phyloP scores from a whole-genome alignment of 345 rosid genomes.

The Ailanthus altissimus region DNA sequence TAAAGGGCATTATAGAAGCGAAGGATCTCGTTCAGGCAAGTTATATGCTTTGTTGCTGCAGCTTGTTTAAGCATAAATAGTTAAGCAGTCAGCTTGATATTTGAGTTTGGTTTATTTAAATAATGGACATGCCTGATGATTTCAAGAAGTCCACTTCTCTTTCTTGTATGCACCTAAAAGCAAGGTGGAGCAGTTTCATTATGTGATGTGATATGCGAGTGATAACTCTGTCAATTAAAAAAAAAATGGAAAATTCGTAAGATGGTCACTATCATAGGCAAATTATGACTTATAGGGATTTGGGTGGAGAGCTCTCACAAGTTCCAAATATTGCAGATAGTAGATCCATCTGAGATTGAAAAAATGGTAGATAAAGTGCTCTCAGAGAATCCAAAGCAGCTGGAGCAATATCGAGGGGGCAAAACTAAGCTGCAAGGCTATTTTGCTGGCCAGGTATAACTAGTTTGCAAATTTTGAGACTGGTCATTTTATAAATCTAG shows the following conservation, averaged over 20 bases:
- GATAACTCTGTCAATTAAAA: not conserved
- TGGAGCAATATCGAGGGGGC: slow-evolving; percentile 80
- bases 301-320: slow-evolving; percentile 14
- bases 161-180: not conserved
- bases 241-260: not conserved
- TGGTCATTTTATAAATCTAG: not conserved
- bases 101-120: slow-evolving; percentile 3
- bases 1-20: slow-evolving; percentile 73
- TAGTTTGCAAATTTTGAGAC: not conserved
- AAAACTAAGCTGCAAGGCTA: slow-evolving; percentile 88
- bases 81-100: not conserved
- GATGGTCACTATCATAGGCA: not conserved
- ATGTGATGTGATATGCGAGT: not conserved
- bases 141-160: not conserved
- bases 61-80: not conserved
- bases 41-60: slow-evolving; percentile 26
- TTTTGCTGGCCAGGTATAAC: slow-evolving; percentile 84
- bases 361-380: slow-evolving; percentile 76
- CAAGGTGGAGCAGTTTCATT: not conserved
- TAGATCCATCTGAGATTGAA: slow-evolving; percentile 79
- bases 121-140: slow-evolving; percentile 4
- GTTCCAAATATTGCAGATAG: slow-evolving; percentile 48
- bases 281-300: not conserved
- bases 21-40: slow-evolving; percentile 94
- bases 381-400: slow-evolving; percentile 77